Percentiles rank a stretch among this genome's conserved stretches.
Conservation (phyloP, 306 rosid species). For the Vigna hirtella region DNA sequence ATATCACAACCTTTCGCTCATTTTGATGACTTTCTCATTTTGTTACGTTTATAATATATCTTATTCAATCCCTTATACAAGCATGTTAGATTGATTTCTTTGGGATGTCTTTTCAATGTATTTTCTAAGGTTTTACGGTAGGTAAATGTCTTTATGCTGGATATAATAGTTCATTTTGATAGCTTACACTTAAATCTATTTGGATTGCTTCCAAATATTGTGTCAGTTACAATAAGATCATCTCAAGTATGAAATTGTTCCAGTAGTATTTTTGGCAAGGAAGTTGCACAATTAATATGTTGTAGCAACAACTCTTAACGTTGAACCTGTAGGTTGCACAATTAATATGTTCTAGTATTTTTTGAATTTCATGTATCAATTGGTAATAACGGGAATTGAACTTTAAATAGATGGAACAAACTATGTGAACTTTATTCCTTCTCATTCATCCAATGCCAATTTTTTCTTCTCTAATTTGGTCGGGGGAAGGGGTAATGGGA, state of each 20-base stretch:
- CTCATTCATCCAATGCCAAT: neutral
- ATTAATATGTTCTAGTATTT: neutral
- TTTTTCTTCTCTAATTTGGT: neutral
- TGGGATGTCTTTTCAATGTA: neutral
- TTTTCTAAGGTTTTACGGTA: neutral
- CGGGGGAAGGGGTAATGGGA: neutral
- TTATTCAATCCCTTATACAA: neutral
- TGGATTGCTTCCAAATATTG: neutral
- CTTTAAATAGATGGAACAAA: neutral
- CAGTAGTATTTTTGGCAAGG: neutral
- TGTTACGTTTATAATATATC: neutral
- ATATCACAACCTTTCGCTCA: neutral
- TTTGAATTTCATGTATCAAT: neutral
- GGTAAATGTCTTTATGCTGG: neutral
- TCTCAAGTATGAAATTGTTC: neutral
- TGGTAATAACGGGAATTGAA: neutral
- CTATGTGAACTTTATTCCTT: neutral
- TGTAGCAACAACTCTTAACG: neutral
- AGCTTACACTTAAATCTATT: neutral
- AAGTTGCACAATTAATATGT: neutral
- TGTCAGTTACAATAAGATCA: neutral
- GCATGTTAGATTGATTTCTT: neutral
- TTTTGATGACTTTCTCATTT: neutral
- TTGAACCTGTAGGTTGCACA: neutral
- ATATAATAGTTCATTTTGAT: neutral